Evolutionary conservation across 805 yeast genomes (phyloP), one percentile per base, ranked within the genome.

Genomic region (Ogataea wickerhamii): DNA sequence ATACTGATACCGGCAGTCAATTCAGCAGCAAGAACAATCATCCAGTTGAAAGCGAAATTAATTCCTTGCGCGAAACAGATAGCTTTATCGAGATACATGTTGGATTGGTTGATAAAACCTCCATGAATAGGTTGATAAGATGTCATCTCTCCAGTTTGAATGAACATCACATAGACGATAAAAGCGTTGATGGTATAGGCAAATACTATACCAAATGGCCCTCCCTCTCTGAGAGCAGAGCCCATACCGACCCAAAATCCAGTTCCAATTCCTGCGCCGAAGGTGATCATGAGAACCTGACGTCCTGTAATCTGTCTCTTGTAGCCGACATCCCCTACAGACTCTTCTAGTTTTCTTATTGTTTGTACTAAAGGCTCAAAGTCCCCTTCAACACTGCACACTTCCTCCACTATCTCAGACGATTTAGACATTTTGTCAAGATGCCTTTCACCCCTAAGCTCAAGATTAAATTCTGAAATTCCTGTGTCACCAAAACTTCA

Each of bases 201-300:
- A 26, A 80, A 68, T 8, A 79, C 64, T 25, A 72, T 51, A 31
- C 66, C 71, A 23, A 63, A 72, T 18, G 78, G 76, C 34, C 78
- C 77, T 43, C 71, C 74, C 19, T 56, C 45, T 18, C 56, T 53
- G 28, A 73, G 49, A 4, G 74, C 68, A 45, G 68, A 58, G 47
- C 79, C 83, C 34, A 73, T 64, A 49, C 82, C 82, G 35, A 78
- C 78, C 45, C 73, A 63, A 36, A 80, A 64, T 51, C 86, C 87
- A 5, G 93, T 81, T 54, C 95, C 96, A 43, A 86, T 81, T 36
- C 91, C 82, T 38, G 93, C 88, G 41, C 93, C 93, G 38, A 87
- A 69, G 27, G 94, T 87, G 52, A 86, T 82, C 78, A 84, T 76
- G 43, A 78, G 73, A 44, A 81, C 74, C 48, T 82, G 88, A 37